phyloP scores from a whole-genome alignment of 768 basidiomycete genomes.

The Boletus huronensis region DNA sequence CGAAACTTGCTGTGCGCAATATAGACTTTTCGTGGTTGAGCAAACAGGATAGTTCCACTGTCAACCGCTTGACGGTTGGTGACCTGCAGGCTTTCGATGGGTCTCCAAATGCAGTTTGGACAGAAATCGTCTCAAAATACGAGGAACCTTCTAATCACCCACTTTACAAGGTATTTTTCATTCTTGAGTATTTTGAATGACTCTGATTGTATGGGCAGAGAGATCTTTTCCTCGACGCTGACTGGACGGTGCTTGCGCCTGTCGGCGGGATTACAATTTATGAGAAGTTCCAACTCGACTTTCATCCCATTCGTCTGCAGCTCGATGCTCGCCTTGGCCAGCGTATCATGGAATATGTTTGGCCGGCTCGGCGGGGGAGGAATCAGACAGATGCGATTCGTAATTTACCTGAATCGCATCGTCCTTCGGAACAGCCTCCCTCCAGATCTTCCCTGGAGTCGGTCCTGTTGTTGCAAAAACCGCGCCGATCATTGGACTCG shows the following conservation, averaged over 20 bases:
- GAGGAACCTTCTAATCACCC: constrained; percentile 68
- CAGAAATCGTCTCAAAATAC: constrained; percentile 83
- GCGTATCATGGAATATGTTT: constrained; percentile 85
- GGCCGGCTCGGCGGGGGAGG: constrained; percentile 56
- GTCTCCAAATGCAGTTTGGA: constrained; percentile 74
- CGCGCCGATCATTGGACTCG: constrained; percentile 34
- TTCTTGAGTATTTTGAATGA: background rate
- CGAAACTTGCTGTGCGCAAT: constrained; percentile 79
- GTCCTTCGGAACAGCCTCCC: constrained; percentile 16
- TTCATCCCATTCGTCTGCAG: constrained; percentile 85
- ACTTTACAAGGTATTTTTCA: constrained; percentile 55
- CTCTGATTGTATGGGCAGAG: constrained; percentile 38
- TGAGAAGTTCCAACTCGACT: constrained; percentile 71
- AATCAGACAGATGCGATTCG: constrained; percentile 3
- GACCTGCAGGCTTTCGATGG: constrained; percentile 87
- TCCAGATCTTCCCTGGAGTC: constrained; percentile 52
- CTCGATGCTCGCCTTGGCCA: constrained; percentile 80
- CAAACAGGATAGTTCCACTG: constrained; percentile 83
- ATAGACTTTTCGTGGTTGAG: constrained; percentile 81
- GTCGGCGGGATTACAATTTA: constrained; percentile 93
- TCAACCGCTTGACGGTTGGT: constrained; percentile 69
- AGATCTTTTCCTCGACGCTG: constrained; percentile 69
- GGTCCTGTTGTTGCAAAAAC: constrained; percentile 34
- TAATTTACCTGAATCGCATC: constrained; percentile 18
- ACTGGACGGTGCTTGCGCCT: constrained; percentile 83